Conservation (phyloP, 1,139 yeast genomes). For the Yamadazyma dendronema region DNA sequence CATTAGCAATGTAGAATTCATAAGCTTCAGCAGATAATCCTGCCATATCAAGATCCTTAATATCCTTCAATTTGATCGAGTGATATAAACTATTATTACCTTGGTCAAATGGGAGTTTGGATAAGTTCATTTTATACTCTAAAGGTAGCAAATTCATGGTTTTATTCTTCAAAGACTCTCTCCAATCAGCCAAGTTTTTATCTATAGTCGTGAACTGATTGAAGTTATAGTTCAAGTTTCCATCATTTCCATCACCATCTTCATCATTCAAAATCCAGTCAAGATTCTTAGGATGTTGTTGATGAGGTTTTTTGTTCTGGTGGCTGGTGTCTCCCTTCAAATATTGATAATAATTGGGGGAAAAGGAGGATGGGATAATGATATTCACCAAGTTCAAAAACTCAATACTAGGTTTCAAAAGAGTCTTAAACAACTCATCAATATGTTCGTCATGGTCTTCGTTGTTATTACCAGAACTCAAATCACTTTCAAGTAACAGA, state of each 20-base stretch:
- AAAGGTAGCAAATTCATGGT: conserved; percentile 31
- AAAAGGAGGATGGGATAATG: conserved; percentile 49
- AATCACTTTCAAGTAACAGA: conserved; percentile 28
- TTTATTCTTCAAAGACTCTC: conserved; percentile 36
- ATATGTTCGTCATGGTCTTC: conserved; percentile 14
- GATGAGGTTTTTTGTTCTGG: conserved; percentile 16
- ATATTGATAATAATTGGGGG: conserved; percentile 49
- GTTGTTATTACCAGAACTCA: conserved; percentile 5
- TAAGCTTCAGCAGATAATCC: conserved; percentile 32
- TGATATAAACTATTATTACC: conserved; percentile 31
- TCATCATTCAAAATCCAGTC: conserved; percentile 51
- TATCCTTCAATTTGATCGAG: conserved; percentile 19
- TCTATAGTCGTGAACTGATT: conserved; percentile 46
- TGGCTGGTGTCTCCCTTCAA: conserved; percentile 30
- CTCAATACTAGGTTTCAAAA: conserved; percentile 45
- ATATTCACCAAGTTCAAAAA: conserved; percentile 45
- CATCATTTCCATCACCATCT: conserved; percentile 53
- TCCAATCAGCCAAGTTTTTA: conserved; percentile 44
- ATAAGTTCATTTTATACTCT: conserved; percentile 34
- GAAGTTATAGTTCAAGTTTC: conserved; percentile 47
- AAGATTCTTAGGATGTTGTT: conserved; percentile 29
- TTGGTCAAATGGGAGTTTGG: conserved; percentile 22
- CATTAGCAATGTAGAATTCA: conserved; percentile 29
- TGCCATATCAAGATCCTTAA: conserved; percentile 15
- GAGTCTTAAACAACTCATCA: conserved; percentile 38